Evolutionary conservation across 106 monocot genomes (phyloP).

Genomic region (Dendrobium nobile): DNA sequence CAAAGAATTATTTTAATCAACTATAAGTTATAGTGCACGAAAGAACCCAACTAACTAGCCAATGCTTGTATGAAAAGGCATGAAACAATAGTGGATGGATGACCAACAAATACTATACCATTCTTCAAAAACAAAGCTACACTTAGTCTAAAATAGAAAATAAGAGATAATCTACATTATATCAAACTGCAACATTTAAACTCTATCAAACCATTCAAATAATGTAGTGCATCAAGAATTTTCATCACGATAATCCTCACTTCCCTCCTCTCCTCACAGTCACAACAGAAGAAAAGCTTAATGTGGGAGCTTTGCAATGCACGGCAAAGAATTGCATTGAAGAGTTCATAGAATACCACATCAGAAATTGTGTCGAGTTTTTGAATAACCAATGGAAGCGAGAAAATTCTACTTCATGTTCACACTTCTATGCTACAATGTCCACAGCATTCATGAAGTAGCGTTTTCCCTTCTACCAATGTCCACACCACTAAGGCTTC

Average conservation of each 20-base stretch:
- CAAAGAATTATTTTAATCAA: too few species aligned
- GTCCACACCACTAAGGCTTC: background rate
- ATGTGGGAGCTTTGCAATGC: background rate
- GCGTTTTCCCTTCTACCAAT: background rate
- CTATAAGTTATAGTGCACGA: too few species aligned
- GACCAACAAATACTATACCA: background rate
- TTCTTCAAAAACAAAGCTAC: background rate
- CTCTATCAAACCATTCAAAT: too few species aligned
- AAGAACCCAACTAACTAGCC: background rate
- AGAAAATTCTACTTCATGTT: background rate
- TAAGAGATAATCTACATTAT: too few species aligned
- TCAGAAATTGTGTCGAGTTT: background rate
- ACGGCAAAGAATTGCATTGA: background rate
- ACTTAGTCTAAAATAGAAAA: too few species aligned
- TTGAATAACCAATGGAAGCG: background rate
- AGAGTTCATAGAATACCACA: background rate
- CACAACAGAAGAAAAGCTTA: too few species aligned
- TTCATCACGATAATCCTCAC: too few species aligned
- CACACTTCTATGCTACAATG: background rate
- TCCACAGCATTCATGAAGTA: background rate
- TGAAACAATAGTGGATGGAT: background rate
- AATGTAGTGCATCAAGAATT: too few species aligned
- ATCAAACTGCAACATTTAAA: too few species aligned
- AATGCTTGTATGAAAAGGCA: background rate
- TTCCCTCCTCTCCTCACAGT: too few species aligned